Base-by-base conservation (phyloP, 441 rosid species). In the Croton setiger region DNA sequence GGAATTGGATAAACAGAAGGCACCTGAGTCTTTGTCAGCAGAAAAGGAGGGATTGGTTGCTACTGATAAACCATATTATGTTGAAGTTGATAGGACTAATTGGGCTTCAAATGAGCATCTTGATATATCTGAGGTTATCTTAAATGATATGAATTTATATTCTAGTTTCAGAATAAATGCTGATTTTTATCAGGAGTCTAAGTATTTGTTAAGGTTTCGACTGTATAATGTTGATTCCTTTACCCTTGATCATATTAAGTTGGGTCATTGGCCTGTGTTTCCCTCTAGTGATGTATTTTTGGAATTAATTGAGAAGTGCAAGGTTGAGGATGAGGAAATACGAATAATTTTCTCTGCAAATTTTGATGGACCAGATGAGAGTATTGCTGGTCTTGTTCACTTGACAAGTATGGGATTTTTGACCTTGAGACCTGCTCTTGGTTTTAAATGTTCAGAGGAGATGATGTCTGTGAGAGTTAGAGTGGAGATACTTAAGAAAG, bases 191-290 rank as follows among this genome's bases (percentile, higher is more conserved):
- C 75, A 69, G 63, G 75, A 79, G 48, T 53, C 78, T 0, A 80
- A 80, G 73, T 85, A 79, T 78, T 88, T 81, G 61, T 80, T 90
- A 60, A 85, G 98, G 83, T 83, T 95, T 77, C 81, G 85, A 31
- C 73, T 92, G 48, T 68, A 78, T 73, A 85, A 87, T 79, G 80
- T 86, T 43, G 74, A 76, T 27, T 76, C 73, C 66, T 82, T 75
- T 71, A 75, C 37, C 51, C 55, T 84, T 69, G 81, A 68, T 81
- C 89, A 94, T 75, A 88, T 94, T 56, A 92, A 87, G 84, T 83
- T 95, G 60, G 99, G 96, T 49, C 96, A 90, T 74, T 92, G 96
- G 93, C 97, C 97, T 66, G 82, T 84, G 36, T 76, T 95, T 63
- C 84, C 96, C 52, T 81, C 87, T 8, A 76, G 79, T 74, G 87